A percentile compares a stretch with the other conserved stretches of the same genome.
phyloP scores from a whole-genome alignment of 257 asterid species.

The Rubia yunnanensis region DNA sequence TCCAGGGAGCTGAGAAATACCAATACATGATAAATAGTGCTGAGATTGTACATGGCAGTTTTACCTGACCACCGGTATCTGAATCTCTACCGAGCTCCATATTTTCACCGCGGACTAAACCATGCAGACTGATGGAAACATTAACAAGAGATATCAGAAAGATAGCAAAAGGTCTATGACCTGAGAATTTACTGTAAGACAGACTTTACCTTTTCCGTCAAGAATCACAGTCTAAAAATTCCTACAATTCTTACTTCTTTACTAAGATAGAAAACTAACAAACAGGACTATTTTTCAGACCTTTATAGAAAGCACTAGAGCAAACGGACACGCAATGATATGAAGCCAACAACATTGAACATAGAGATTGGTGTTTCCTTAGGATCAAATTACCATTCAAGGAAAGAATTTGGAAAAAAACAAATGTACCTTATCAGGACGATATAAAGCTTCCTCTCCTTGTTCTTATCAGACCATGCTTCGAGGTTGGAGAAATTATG shows the following conservation, averaged over 20 bases:
- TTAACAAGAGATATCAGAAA: background rate
- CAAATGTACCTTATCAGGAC: constrained; percentile 52
- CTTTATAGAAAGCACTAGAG: too few relatives aligned
- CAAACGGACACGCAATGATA: too few relatives aligned
- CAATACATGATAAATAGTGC: background rate
- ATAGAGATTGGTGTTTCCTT: too few relatives aligned
- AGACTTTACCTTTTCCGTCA: too few relatives aligned
- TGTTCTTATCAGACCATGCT: constrained; percentile 51
- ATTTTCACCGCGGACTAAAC: constrained; percentile 79
- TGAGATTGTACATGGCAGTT: background rate
- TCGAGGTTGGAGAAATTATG: constrained; percentile 49
- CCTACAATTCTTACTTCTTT: too few relatives aligned
- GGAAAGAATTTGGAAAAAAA: background rate
- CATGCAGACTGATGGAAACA: constrained; percentile 50
- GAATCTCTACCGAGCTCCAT: constrained; percentile 96
- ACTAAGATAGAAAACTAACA: too few relatives aligned
- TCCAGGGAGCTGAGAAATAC: constrained; percentile 8
- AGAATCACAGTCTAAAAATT: too few relatives aligned
- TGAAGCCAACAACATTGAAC: too few relatives aligned
- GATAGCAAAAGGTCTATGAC: background rate
- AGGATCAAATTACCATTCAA: too few relatives aligned
- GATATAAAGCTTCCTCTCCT: constrained; percentile 62
- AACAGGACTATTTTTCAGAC: too few relatives aligned
- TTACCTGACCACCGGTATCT: constrained; percentile 89
- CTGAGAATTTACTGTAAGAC: too few relatives aligned